Evolutionary conservation across 2,329 filamentous ascomycete genomes (phyloP).

Genomic region (Nannizziopsis arthrosporioides): DNA sequence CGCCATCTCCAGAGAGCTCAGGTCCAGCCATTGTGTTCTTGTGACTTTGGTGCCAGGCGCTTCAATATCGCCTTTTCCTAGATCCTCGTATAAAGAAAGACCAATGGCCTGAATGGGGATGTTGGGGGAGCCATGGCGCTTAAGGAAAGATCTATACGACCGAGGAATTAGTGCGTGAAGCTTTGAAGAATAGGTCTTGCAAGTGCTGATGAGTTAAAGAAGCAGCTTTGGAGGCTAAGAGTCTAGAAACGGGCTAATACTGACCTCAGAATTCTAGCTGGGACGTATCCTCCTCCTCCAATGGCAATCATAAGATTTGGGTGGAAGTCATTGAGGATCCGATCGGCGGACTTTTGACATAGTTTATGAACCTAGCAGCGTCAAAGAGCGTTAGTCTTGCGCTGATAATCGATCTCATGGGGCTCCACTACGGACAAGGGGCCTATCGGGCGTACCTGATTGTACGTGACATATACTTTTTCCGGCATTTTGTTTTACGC

Average conservation of each 20-base stretch:
- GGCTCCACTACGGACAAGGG: too few relatives aligned
- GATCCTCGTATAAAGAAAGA: slow-evolving; percentile 86
- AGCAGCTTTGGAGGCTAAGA: neutral
- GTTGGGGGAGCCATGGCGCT: slow-evolving; percentile 73
- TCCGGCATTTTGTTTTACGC: slow-evolving; percentile 54
- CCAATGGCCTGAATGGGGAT: slow-evolving; percentile 99
- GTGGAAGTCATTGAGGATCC: slow-evolving; percentile 73
- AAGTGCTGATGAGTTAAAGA: too few relatives aligned
- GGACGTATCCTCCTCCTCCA: slow-evolving; percentile 92
- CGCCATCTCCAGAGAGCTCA: slow-evolving; percentile 73
- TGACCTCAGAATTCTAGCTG: slow-evolving; percentile 81
- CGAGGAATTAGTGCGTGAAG: too few relatives aligned
- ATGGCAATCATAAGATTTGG: slow-evolving; percentile 98
- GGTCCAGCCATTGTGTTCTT: slow-evolving; percentile 94
- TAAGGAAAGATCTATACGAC: slow-evolving; percentile 65
- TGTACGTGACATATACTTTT: slow-evolving; percentile 85
- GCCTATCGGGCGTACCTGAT: slow-evolving; percentile 54
- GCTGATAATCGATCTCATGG: neutral
- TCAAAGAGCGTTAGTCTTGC: slow-evolving; percentile 10
- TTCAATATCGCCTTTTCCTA: slow-evolving; percentile 58
- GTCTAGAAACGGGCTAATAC: neutral
- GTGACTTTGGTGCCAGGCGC: slow-evolving; percentile 84
- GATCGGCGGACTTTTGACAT: slow-evolving; percentile 72
- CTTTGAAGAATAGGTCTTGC: too few relatives aligned
- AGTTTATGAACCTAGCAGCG: slow-evolving; percentile 77